phyloP scores from a whole-genome alignment of 2,329 filamentous ascomycete genomes.

The Amesomyces nigricolor region DNA sequence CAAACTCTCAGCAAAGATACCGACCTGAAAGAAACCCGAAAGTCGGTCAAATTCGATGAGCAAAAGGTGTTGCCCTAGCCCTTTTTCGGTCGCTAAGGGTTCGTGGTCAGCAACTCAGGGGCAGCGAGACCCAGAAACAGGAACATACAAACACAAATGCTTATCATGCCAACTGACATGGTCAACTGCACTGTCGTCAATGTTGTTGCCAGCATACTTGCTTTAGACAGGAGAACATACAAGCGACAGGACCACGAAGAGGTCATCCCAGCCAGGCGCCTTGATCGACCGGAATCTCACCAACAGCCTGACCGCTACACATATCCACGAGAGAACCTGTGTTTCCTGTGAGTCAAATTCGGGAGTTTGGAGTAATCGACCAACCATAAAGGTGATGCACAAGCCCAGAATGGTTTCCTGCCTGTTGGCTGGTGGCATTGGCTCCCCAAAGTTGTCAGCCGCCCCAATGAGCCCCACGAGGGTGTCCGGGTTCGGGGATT shows the following conservation, averaged over 20 bases:
- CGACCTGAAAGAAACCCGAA: constrained; percentile 26
- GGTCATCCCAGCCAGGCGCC: constrained; percentile 33
- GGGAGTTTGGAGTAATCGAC: constrained; percentile 4
- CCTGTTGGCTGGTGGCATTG: constrained; percentile 29
- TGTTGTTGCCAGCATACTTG: neutral
- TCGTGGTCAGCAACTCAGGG: too few species aligned
- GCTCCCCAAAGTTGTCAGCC: constrained; percentile 24
- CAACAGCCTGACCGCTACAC: constrained; percentile 20
- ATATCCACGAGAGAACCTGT: constrained; percentile 28
- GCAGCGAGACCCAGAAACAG: too few species aligned
- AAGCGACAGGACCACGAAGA: constrained; percentile 32
- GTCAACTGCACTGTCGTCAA: neutral
- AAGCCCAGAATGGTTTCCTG: constrained; percentile 28
- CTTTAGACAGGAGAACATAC: constrained; percentile 20
- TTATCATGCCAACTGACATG: constrained; percentile 5
- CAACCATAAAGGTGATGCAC: constrained; percentile 29
- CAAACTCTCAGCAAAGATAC: neutral
- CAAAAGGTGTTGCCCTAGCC: constrained; percentile 30
- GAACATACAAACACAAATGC: constrained; percentile 12
- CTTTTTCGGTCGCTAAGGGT: constrained; percentile 18
- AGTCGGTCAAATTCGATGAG: constrained; percentile 19
- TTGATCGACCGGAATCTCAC: constrained; percentile 28
- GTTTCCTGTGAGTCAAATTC: neutral
- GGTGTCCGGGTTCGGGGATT: neutral
- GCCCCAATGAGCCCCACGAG: constrained; percentile 11